These are phyloP conservation scores for Teratosphaeria pseudoeucalypti DNA, from an alignment of 2,329 filamentous ascomycete species.

Conservation along the genomic window DNA sequence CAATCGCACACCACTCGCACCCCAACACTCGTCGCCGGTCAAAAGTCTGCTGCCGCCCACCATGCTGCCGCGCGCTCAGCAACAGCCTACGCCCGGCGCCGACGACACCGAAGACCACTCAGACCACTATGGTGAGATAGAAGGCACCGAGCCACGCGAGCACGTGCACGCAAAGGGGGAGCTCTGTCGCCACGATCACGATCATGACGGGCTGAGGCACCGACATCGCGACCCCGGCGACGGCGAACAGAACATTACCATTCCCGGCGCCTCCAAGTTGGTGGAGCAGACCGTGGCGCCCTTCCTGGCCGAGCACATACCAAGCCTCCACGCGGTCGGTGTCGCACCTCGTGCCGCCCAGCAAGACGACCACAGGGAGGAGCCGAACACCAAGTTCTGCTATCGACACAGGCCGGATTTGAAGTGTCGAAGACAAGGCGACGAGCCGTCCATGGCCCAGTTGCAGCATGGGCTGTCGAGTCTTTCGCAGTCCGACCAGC, in stretches of 20 bases:
- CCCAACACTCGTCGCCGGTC: not conserved
- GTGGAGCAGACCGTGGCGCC: constrained; percentile 72
- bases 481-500: constrained; percentile 74
- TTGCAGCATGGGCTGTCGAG: constrained; percentile 79
- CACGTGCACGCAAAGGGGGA: constrained; percentile 6
- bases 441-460: constrained; percentile 92
- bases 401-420: constrained; percentile 91
- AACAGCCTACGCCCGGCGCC: constrained; percentile 9
- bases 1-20: constrained; percentile 2
- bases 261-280: constrained; percentile 45
- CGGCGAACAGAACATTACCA: constrained; percentile 27
- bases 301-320: constrained; percentile 85
- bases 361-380: constrained; percentile 19
- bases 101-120: constrained; percentile 2
- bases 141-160: not conserved
- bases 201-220: constrained; percentile 21
- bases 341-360: constrained; percentile 17
- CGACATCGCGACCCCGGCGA: constrained; percentile 13
- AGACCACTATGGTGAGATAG: not conserved
- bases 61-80: constrained; percentile 2
- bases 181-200: constrained; percentile 24
- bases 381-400: constrained; percentile 77
- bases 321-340: constrained; percentile 30
- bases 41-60: not conserved
- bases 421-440: constrained; percentile 83